These are phyloP conservation scores for Trypanosoma avium DNA, from an alignment of 208 protist genomes.

Conservation along the genomic window DNA sequence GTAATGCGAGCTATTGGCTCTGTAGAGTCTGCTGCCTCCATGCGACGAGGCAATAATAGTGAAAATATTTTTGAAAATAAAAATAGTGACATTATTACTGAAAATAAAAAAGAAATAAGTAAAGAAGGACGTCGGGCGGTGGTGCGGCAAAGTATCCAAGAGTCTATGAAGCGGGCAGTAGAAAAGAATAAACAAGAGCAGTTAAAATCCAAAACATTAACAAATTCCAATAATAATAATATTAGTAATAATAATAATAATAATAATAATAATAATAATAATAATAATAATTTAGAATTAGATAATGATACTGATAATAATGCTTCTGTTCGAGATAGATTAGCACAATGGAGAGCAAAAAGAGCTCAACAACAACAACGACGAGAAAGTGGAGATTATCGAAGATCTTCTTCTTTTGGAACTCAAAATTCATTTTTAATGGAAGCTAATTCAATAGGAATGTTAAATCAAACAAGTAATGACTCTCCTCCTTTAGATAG, in stretches of 20 bases:
- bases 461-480: not conserved
- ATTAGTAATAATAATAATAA: not conserved
- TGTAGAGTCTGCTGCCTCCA: constrained; percentile 29
- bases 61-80: not conserved
- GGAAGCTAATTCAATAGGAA: not conserved
- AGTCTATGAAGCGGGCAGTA: not conserved
- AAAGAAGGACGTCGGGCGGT: not conserved
- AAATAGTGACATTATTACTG: too few relatives aligned
- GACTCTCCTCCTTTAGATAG: not conserved
- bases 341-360: constrained; percentile 52
- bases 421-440: not conserved
- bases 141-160: not conserved
- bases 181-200: not conserved
- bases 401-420: not conserved
- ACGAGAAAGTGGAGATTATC: not conserved
- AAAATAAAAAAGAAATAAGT: not conserved
- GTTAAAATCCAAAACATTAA: not conserved
- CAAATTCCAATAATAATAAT: not conserved
- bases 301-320: not conserved
- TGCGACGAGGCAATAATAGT: constrained; percentile 11
- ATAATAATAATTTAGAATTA: not conserved
- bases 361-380: constrained; percentile 35
- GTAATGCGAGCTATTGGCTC: constrained; percentile 22
- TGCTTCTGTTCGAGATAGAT: constrained; percentile 30
- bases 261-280: not conserved